Evolutionary conservation across 495 filamentous ascomycete species (phyloP).

Genomic region (Niebla homalea): DNA sequence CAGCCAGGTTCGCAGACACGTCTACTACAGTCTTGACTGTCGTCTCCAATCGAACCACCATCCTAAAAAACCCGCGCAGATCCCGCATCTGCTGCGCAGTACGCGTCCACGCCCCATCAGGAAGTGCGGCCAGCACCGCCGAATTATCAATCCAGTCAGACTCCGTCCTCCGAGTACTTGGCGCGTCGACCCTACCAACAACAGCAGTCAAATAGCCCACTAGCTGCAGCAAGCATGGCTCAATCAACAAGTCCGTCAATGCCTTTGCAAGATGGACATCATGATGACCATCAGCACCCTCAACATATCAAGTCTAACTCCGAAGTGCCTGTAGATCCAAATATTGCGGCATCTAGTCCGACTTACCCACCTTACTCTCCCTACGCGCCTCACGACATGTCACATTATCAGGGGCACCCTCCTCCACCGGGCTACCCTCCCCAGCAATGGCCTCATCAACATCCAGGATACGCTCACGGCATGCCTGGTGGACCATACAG

Average conservation of each 20-base stretch:
- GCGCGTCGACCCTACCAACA: slow-evolving; percentile 27
- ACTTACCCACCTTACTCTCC: slow-evolving; percentile 81
- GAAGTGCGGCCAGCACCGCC: slow-evolving; percentile 51
- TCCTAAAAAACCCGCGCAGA: slow-evolving; percentile 79
- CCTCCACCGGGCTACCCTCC: slow-evolving; percentile 38
- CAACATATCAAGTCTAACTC: slow-evolving; percentile 79
- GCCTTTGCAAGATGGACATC: slow-evolving; percentile 61
- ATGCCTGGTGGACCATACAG: slow-evolving; percentile 50
- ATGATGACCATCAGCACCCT: slow-evolving; percentile 50
- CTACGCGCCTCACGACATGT: slow-evolving; percentile 79
- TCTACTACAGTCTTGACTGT: slow-evolving; percentile 49
- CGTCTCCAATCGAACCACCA: slow-evolving; percentile 25
- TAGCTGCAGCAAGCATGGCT: slow-evolving; percentile 83
- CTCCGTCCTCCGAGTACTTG: slow-evolving; percentile 76
- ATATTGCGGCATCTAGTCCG: slow-evolving; percentile 83
- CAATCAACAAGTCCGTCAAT: slow-evolving; percentile 86
- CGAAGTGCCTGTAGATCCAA: slow-evolving; percentile 98
- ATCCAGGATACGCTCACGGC: slow-evolving; percentile 48
- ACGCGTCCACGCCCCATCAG: slow-evolving; percentile 44
- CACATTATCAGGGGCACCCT: slow-evolving; percentile 46
- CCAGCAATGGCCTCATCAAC: slow-evolving; percentile 66
- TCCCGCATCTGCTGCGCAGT: slow-evolving; percentile 68
- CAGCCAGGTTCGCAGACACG: slow-evolving; percentile 93
- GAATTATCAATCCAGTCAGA: slow-evolving; percentile 54
- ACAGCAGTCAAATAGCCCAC: slow-evolving; percentile 48